Evolutionary conservation across 1,284 basidiomycete species (phyloP), one percentile per base, ranked within the genome.

Genomic region (Rhodotorula sp.): DNA sequence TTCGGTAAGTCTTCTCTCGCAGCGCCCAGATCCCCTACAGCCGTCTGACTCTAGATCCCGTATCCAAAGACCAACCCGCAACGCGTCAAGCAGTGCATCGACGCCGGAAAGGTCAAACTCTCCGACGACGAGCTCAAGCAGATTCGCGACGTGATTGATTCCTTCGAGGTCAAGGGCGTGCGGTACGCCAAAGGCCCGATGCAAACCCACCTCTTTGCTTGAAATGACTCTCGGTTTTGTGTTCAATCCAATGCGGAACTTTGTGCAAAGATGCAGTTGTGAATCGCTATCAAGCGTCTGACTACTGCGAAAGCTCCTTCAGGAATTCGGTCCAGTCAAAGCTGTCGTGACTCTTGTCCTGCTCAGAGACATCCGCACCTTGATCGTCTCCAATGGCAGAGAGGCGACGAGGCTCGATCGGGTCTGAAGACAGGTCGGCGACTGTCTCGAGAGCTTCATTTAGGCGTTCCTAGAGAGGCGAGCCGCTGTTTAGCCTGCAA

Each of bases 61-160:
- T 18, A 42, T 76, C 0, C 70, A 18, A 51, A 74, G 73, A 78
- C 78, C 22, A 77, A 80, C 49, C 68, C 76, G 53, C 64, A 66
- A 7, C 73, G 80, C 30, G 79, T 79, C 29, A 70, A 75, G 57
- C 80, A 82, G 68, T 77, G 76, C 8, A 64, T 79, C 20, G 77
- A 69, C 3, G 77, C 79, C 0, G 75, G 73, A n/a, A 70, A 70
- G 4, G 42, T 81, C 62, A 45, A 67, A 37, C 60, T 81, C 7
- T 64, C 65, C 14, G 24, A 58, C 1, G 71, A 73, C 20, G 80
- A 80, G 14, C 70, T 78, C 62, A 57, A 71, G 6, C 65, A 76
- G 64, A 71, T 81, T 53, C 64, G 72, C 10, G 42, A 71, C 18
- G 30, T 72, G 4, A 37, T 77, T 55, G 69, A 73, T 42, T 53